Percentiles rank a stretch among this genome's conserved stretches.
Evolutionary conservation across 805 yeast genomes (phyloP).

Genomic region (Suhomyces pyralidae): DNA sequence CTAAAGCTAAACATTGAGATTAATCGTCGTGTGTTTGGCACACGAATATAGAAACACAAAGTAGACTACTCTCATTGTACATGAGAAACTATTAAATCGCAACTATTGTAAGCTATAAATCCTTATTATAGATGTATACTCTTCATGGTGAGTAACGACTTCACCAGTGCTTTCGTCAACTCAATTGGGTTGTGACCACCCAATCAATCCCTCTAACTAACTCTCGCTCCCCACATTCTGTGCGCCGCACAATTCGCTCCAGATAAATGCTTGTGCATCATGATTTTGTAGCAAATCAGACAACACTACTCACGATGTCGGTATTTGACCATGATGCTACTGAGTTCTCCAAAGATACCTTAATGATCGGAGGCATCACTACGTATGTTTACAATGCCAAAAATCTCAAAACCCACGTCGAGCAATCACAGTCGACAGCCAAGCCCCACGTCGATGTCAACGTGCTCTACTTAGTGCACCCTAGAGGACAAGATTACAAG

Average conservation of each 20-base stretch:
- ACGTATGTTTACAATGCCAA: slow-evolving; percentile 44
- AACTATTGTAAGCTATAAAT: too few relatives aligned
- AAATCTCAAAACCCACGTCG: slow-evolving; percentile 23
- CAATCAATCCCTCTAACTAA: too few relatives aligned
- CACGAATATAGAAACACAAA: too few relatives aligned
- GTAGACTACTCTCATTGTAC: too few relatives aligned
- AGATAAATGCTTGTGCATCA: background rate
- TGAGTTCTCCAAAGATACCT: slow-evolving; percentile 5
- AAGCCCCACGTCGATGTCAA: slow-evolving; percentile 26
- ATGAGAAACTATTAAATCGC: too few relatives aligned
- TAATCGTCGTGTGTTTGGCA: too few relatives aligned
- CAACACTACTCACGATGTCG: slow-evolving; percentile 10
- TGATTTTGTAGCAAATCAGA: background rate
- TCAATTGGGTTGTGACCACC: too few relatives aligned
- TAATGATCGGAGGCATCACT: slow-evolving; percentile 44
- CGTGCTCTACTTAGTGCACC: slow-evolving; percentile 47
- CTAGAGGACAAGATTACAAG: slow-evolving; percentile 38
- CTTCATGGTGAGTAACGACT: too few relatives aligned
- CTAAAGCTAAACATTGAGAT: too few relatives aligned
- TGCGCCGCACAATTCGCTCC: background rate
- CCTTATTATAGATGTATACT: too few relatives aligned
- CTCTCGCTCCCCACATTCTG: background rate
- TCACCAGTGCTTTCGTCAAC: too few relatives aligned
- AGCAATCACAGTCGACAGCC: slow-evolving; percentile 9
- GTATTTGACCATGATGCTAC: slow-evolving; percentile 15